A percentile compares a stretch with the other conserved stretches of the same genome.
Conservation (phyloP, 2,329 filamentous ascomycete species). For the Bipolaris bicolor region DNA sequence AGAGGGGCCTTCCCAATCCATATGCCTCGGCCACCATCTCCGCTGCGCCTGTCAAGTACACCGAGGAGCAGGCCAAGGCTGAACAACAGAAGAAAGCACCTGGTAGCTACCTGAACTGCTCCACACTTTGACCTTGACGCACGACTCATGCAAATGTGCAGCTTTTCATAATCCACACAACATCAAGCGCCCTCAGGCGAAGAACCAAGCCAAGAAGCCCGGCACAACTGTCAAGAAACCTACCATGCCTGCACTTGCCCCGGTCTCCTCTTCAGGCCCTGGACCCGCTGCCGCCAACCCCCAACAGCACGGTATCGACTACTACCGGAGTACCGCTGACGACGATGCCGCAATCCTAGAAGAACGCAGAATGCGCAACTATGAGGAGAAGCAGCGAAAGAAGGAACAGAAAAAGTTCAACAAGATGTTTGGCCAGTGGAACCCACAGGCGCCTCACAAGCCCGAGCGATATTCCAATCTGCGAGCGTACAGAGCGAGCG, state of each 20-base stretch:
- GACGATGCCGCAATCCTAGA: slow-evolving; percentile 75
- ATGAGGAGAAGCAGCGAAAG: slow-evolving; percentile 68
- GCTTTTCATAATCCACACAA: slow-evolving; percentile 43
- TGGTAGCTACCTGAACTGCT: slow-evolving; percentile 40
- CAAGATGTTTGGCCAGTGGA: slow-evolving; percentile 60
- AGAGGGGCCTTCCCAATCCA: slow-evolving; percentile 36
- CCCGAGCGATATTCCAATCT: slow-evolving; percentile 35
- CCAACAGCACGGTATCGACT: slow-evolving; percentile 36
- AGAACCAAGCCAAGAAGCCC: slow-evolving; percentile 38
- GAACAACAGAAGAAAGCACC: slow-evolving; percentile 41
- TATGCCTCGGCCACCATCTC: slow-evolving; percentile 37
- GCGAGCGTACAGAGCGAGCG: slow-evolving; percentile 34
- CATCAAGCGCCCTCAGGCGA: slow-evolving; percentile 44
- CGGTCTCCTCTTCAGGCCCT: slow-evolving; percentile 24
- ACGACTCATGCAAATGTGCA: slow-evolving; percentile 38
- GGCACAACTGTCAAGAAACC: slow-evolving; percentile 32
- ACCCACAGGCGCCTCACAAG: slow-evolving; percentile 48
- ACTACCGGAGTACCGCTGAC: slow-evolving; percentile 80
- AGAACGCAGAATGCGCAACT: slow-evolving; percentile 69
- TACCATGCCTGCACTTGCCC: slow-evolving; percentile 25
- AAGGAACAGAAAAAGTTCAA: slow-evolving; percentile 72
- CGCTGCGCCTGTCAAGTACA: slow-evolving; percentile 36
- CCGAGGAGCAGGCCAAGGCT: slow-evolving; percentile 41
- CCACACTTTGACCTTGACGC: slow-evolving; percentile 26
- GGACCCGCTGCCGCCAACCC: slow-evolving; percentile 16